A percentile compares a stretch with the other conserved stretches of the same genome.
Evolutionary conservation across 495 filamentous ascomycete genomes (phyloP).

Genomic region (Penicillium simplicissimum): DNA sequence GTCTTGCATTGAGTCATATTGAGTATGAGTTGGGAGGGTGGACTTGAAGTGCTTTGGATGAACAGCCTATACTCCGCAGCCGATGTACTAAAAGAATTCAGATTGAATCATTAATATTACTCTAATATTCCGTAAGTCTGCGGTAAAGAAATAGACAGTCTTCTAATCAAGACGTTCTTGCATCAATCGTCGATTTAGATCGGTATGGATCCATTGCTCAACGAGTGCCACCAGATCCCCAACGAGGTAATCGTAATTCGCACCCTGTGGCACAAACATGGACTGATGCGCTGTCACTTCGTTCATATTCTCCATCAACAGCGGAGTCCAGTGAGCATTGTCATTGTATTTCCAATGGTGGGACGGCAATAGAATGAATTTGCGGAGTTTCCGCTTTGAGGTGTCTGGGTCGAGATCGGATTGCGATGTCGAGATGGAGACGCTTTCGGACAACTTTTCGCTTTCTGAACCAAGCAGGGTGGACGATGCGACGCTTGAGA

Average conservation of each 20-base stretch:
- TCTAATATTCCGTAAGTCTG: neutral
- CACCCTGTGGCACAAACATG: constrained; percentile 65
- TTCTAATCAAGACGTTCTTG: constrained; percentile 23
- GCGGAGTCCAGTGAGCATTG: constrained; percentile 71
- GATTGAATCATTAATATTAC: neutral
- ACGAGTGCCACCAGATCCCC: constrained; percentile 71
- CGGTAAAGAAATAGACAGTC: neutral
- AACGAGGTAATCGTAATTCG: constrained; percentile 72
- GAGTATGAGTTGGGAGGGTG: neutral
- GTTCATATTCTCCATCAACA: constrained; percentile 80
- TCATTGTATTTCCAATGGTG: constrained; percentile 39
- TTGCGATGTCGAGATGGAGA: constrained; percentile 14
- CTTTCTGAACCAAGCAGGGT: constrained; percentile 9
- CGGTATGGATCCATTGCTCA: constrained; percentile 69
- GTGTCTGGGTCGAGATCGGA: constrained; percentile 6
- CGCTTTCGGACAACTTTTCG: constrained; percentile 12
- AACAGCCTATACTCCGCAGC: neutral
- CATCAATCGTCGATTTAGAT: constrained; percentile 27
- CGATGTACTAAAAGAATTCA: neutral
- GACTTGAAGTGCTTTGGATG: neutral
- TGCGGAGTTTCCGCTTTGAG: constrained; percentile 55
- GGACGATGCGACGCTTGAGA: constrained; percentile 9
- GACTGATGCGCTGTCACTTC: constrained; percentile 85
- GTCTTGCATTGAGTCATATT: neutral
- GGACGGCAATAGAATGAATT: constrained; percentile 75